Conservation (phyloP, 2,329 filamentous ascomycete genomes). For the Xylaria multiplex region DNA sequence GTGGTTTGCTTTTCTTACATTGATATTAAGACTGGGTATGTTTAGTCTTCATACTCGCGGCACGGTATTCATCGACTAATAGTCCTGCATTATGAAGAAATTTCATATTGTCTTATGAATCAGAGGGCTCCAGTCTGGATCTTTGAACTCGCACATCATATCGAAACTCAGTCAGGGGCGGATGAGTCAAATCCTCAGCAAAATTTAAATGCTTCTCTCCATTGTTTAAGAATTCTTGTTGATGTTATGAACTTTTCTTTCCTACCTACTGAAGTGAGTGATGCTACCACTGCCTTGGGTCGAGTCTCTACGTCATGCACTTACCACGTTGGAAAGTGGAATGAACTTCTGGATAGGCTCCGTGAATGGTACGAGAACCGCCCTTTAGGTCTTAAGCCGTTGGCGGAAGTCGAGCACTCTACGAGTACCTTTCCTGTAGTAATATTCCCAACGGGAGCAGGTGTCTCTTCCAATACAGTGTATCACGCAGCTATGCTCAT, state of each 20-base stretch:
- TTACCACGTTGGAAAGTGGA: slow-evolving; percentile 8
- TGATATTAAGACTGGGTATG: slow-evolving; percentile 38
- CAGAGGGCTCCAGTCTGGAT: slow-evolving; percentile 21
- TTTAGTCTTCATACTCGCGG: neutral
- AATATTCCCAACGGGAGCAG: slow-evolving; percentile 35
- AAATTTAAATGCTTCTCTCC: slow-evolving; percentile 26
- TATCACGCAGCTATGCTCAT: slow-evolving; percentile 39
- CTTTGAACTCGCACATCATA: slow-evolving; percentile 28
- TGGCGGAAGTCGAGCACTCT: slow-evolving; percentile 25
- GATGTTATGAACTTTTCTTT: slow-evolving; percentile 33
- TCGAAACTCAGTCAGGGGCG: neutral
- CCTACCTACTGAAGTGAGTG: neutral
- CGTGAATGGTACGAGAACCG: slow-evolving; percentile 25
- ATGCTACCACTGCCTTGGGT: neutral
- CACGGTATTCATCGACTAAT: neutral
- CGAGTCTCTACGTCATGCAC: neutral
- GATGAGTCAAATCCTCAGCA: slow-evolving; percentile 4
- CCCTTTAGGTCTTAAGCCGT: slow-evolving; percentile 23
- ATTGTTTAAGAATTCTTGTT: slow-evolving; percentile 29
- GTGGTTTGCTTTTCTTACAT: slow-evolving; percentile 32
- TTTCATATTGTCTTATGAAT: slow-evolving; percentile 35
- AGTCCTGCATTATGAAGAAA: slow-evolving; percentile 19
- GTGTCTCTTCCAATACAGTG: slow-evolving; percentile 33
- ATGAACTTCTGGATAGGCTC: slow-evolving; percentile 16
- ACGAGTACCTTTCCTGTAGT: slow-evolving; percentile 30